These are phyloP conservation scores for Favolaschia claudopus DNA, from an alignment of 768 basidiomycete genomes.

Conservation along the genomic window DNA sequence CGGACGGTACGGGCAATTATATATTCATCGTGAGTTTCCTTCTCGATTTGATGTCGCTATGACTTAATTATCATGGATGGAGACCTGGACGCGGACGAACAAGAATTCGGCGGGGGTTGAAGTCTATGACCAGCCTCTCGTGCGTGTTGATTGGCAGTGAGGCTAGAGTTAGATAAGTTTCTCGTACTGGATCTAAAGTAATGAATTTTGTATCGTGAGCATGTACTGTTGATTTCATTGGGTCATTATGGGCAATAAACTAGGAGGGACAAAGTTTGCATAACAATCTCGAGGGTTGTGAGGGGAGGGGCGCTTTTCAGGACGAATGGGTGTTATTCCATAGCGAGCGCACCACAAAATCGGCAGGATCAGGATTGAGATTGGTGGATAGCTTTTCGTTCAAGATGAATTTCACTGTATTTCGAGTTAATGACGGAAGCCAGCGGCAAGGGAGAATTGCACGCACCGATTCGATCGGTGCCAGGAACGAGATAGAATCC, in stretches of 20 bases:
- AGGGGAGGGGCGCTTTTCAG: too few species aligned
- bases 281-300: too few species aligned
- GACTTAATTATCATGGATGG: too few species aligned
- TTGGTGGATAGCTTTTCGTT: slow-evolving; percentile 48
- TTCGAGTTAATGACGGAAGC: not conserved
- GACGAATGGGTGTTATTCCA: slow-evolving; percentile 66
- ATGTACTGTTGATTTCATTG: too few species aligned
- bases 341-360: slow-evolving; percentile 59
- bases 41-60: too few species aligned
- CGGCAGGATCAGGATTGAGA: slow-evolving; percentile 43
- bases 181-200: too few species aligned
- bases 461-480: slow-evolving; percentile 58
- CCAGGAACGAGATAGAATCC: slow-evolving; percentile 67
- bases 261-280: too few species aligned
- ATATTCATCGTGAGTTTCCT: slow-evolving; percentile 22
- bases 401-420: slow-evolving; percentile 49
- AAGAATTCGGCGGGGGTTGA: not conserved
- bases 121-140: slow-evolving; percentile 25
- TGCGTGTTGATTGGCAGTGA: slow-evolving; percentile 21
- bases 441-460: not conserved
- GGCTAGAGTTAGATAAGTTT: too few species aligned
- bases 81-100: slow-evolving; percentile 19
- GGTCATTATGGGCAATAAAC: too few species aligned
- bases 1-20: slow-evolving; percentile 25
- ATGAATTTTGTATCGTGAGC: too few species aligned